These are phyloP conservation scores for Trypanosoma cruzi DNA, from an alignment of 208 protist species.

Conservation along the genomic window DNA sequence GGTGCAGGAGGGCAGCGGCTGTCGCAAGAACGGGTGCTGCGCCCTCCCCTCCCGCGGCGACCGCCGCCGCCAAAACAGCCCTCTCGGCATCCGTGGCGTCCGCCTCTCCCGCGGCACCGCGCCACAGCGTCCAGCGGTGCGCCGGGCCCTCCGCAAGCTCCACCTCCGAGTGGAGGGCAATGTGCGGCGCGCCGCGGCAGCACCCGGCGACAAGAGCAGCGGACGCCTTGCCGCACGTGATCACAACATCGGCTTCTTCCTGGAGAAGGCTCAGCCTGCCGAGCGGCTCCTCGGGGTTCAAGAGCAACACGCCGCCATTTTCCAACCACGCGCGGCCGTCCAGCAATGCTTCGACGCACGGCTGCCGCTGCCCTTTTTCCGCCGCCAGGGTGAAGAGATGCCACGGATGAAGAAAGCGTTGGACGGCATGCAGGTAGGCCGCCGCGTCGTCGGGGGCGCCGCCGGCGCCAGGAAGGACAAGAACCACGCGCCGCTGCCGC, in stretches of 20 bases:
- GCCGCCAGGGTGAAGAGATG: conserved; percentile 37
- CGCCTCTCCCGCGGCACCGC: background rate
- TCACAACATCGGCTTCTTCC: conserved; percentile 63
- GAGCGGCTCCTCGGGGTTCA: conserved; percentile 56
- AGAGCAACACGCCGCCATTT: conserved; percentile 59
- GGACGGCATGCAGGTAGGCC: conserved; percentile 43
- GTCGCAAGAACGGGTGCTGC: conserved; percentile 1
- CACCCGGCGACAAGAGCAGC: conserved; percentile 38
- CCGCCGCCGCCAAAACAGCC: conserved; percentile 1
- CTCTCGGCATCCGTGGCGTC: background rate
- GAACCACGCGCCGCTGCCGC: conserved; percentile 40
- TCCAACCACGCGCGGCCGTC: conserved; percentile 38
- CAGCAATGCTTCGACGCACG: conserved; percentile 5
- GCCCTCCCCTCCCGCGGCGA: background rate
- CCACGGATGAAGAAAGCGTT: conserved; percentile 57
- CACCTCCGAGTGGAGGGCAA: conserved; percentile 17
- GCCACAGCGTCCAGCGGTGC: no score
- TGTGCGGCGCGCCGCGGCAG: background rate
- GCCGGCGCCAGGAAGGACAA: conserved; percentile 50
- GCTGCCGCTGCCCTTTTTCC: conserved; percentile 7
- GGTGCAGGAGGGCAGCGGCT: conserved; percentile 6
- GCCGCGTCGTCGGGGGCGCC: conserved; percentile 7
- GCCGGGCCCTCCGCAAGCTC: background rate
- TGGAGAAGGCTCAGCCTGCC: conserved; percentile 49
- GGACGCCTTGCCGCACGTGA: conserved; percentile 62